A percentile compares a stretch with the other conserved stretches of the same genome.
Evolutionary conservation across 2,329 filamentous ascomycete genomes (phyloP).

Genomic region (Diaporthe ampelina): DNA sequence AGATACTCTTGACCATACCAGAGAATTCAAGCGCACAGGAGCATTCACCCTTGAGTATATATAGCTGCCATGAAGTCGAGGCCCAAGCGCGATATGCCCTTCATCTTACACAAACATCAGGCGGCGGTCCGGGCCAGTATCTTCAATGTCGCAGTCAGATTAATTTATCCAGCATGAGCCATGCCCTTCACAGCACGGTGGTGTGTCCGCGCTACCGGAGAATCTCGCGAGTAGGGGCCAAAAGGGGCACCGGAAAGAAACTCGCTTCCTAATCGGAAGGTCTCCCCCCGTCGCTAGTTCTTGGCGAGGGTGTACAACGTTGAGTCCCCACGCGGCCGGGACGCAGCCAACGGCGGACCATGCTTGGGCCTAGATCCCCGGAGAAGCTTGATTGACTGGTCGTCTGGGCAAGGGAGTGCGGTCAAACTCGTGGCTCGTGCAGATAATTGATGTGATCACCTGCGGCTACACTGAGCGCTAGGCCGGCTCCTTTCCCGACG

Average conservation of each 20-base stretch:
- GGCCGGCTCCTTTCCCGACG: conserved; percentile 14
- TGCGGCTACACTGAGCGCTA: conserved; percentile 15
- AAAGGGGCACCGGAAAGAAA: conserved; percentile 13
- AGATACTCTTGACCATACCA: not conserved
- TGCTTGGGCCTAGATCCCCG: not conserved
- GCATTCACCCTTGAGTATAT: not conserved
- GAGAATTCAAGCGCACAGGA: not conserved
- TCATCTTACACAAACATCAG: not conserved
- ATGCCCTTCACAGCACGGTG: conserved; percentile 14
- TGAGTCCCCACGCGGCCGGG: conserved; percentile 11
- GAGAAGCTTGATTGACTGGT: not conserved
- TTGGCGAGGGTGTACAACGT: conserved; percentile 6
- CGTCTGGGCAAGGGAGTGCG: not conserved
- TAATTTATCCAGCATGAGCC: conserved; percentile 28
- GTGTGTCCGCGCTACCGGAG: conserved; percentile 22
- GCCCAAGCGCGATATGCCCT: not conserved
- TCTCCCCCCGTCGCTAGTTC: conserved; percentile 17
- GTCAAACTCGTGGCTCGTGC: not conserved
- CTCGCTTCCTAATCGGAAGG: conserved; percentile 1
- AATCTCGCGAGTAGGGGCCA: conserved; percentile 1
- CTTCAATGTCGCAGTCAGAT: conserved; percentile 2
- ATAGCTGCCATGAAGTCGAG: not conserved
- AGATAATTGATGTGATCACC: conserved; percentile 19
- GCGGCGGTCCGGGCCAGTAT: conserved; percentile 10
- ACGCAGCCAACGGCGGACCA: not conserved